These are phyloP conservation scores for Boeremia lycopersici DNA, from an alignment of 2,329 filamentous ascomycete species.

Conservation along the genomic window DNA sequence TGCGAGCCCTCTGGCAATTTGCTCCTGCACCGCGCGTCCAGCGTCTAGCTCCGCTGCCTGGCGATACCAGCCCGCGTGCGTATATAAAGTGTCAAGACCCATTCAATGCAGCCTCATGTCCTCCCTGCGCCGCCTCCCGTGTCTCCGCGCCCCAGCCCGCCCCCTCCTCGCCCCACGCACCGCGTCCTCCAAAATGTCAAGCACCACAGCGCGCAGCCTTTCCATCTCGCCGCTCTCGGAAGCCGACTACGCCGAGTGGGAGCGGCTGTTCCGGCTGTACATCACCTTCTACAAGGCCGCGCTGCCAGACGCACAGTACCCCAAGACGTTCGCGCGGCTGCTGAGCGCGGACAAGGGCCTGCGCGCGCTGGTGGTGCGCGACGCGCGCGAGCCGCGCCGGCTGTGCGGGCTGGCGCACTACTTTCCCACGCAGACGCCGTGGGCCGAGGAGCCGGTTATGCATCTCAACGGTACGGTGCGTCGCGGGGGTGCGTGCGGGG, in stretches of 20 bases:
- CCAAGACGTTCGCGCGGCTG: constrained; percentile 15
- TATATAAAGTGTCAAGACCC: too few species aligned
- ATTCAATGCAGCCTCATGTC: too few species aligned
- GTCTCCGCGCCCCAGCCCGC: too few species aligned
- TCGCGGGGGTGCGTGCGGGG: too few species aligned
- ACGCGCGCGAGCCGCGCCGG: constrained; percentile 1
- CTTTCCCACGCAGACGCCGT: constrained; percentile 14
- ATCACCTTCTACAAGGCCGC: constrained; percentile 20
- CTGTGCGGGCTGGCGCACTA: constrained; percentile 16
- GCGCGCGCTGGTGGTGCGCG: constrained; percentile 7
- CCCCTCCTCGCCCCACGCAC: too few species aligned
- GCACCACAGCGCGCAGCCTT: too few species aligned
- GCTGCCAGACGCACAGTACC: constrained; percentile 14
- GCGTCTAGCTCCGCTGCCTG: neutral
- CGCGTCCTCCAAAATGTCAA: too few species aligned
- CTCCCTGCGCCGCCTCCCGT: neutral
- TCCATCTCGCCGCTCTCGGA: constrained; percentile 5
- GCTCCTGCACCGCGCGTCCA: neutral
- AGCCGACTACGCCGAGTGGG: constrained; percentile 11
- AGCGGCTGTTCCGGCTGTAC: constrained; percentile 15
- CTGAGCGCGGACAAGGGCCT: constrained; percentile 5
- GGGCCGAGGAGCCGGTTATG: constrained; percentile 15
- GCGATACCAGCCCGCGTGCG: neutral
- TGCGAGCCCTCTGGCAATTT: neutral
- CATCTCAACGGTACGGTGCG: constrained; percentile 12